phyloP scores from a whole-genome alignment of 2,329 filamentous ascomycete species.

The Penicillium rolfsii region DNA sequence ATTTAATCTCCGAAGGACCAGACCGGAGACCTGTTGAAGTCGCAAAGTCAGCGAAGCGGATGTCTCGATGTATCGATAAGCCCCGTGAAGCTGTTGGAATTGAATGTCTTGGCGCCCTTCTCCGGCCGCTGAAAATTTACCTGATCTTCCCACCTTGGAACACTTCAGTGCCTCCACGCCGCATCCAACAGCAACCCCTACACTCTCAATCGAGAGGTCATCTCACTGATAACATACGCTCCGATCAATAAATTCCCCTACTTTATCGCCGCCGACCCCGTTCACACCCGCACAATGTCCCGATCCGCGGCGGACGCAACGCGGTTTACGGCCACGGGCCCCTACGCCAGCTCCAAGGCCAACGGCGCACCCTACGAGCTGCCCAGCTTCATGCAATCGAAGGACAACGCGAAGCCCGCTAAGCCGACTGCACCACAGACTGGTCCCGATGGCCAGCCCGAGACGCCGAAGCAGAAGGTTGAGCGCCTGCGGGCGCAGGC shows the following conservation, averaged over 20 bases:
- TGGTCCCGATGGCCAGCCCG: conserved; percentile 42
- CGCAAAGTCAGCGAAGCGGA: neutral
- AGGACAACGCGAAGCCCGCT: conserved; percentile 13
- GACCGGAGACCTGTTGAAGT: neutral
- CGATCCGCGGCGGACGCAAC: conserved; percentile 55
- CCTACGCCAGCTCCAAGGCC: conserved; percentile 51
- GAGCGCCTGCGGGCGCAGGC: conserved; percentile 69
- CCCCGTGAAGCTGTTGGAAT: conserved; percentile 17
- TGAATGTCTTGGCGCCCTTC: conserved; percentile 31
- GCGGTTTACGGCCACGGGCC: conserved; percentile 55
- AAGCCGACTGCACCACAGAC: conserved; percentile 21
- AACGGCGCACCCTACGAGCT: conserved; percentile 38
- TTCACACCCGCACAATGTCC: conserved; percentile 40
- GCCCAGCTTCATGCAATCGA: conserved; percentile 33
- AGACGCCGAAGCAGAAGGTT: conserved; percentile 72
- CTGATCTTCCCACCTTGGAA: conserved; percentile 23
- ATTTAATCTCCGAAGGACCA: neutral
- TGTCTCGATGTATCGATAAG: conserved; percentile 5
- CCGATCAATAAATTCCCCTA: neutral
- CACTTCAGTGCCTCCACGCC: conserved; percentile 16
- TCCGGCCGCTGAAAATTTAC: conserved; percentile 34
- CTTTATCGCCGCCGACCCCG: conserved; percentile 9
- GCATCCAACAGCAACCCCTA: conserved; percentile 16
- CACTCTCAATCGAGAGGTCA: conserved; percentile 1
- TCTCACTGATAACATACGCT: neutral